Evolutionary conservation across 1,284 basidiomycete genomes (phyloP).

Genomic region (Irpex lacteus): DNA sequence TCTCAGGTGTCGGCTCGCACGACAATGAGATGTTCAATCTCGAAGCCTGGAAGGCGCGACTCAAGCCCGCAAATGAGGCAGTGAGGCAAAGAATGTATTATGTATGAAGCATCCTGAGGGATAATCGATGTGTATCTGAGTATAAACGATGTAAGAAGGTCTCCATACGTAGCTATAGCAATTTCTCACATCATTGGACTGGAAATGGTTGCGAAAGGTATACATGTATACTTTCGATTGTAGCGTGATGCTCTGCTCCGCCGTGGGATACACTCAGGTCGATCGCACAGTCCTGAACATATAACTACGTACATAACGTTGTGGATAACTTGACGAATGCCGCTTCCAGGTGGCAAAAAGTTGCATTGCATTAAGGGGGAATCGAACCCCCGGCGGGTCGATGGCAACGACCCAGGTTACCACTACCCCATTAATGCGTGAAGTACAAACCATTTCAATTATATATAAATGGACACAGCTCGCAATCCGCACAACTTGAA

Average conservation of each 20-base stretch:
- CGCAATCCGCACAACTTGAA: too few species aligned
- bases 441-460: too few species aligned
- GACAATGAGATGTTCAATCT: slow-evolving; percentile 31
- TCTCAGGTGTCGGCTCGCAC: slow-evolving; percentile 22
- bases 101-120: slow-evolving; percentile 24
- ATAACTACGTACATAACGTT: too few species aligned
- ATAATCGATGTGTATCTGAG: neutral
- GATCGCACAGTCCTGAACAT: too few species aligned
- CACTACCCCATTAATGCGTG: slow-evolving; percentile 45
- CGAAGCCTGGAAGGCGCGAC: slow-evolving; percentile 29
- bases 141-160: neutral
- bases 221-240: too few species aligned
- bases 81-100: slow-evolving; percentile 37
- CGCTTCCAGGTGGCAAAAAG: too few species aligned
- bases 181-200: too few species aligned
- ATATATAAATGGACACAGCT: too few species aligned
- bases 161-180: neutral
- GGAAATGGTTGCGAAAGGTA: too few species aligned
- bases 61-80: slow-evolving; percentile 5
- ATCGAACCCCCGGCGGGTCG: slow-evolving; percentile 72
- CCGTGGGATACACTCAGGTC: too few species aligned
- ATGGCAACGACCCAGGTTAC: slow-evolving; percentile 53
- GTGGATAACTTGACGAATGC: too few species aligned
- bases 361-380: slow-evolving; percentile 60
- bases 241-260: too few species aligned